Evolutionary conservation across 345 rosid species (phyloP).

Genomic region (Populus nigra): DNA sequence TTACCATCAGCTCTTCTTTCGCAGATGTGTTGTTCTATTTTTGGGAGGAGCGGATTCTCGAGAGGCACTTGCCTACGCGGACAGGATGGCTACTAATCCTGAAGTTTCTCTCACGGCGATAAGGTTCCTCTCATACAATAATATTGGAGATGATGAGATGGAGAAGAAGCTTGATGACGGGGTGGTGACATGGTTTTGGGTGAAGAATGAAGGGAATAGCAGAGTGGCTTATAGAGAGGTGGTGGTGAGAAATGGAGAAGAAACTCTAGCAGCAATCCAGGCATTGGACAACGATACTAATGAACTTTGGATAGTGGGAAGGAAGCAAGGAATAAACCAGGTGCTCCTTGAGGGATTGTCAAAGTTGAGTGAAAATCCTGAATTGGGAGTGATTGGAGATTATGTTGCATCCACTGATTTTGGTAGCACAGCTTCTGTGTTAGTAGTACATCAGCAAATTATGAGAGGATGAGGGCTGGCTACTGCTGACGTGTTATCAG

Average conservation of each 20-base stretch:
- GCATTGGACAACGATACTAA: slow-evolving; percentile 37
- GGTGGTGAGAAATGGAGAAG: slow-evolving; percentile 64
- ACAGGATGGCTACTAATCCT: slow-evolving; percentile 47
- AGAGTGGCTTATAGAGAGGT: slow-evolving; percentile 59
- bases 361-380: slow-evolving; percentile 53
- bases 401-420: slow-evolving; percentile 49
- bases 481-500: too few species aligned
- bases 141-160: slow-evolving; percentile 52
- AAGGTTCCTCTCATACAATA: slow-evolving; percentile 51
- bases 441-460: slow-evolving; percentile 73
- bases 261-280: slow-evolving; percentile 56
- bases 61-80: slow-evolving; percentile 63
- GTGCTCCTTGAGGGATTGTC: slow-evolving; percentile 54
- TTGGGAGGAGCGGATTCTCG: slow-evolving; percentile 78
- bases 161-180: slow-evolving; percentile 81
- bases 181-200: slow-evolving; percentile 73
- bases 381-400: slow-evolving; percentile 65
- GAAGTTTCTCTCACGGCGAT: slow-evolving; percentile 44
- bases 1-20: neutral
- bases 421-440: slow-evolving; percentile 48
- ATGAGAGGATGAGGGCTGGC: too few species aligned
- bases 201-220: slow-evolving; percentile 53
- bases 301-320: slow-evolving; percentile 79
- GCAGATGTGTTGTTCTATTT: slow-evolving; percentile 46
- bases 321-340: slow-evolving; percentile 57